A percentile compares a stretch with the other conserved stretches of the same genome.
These are phyloP conservation scores for Penicillium alfredii DNA, from an alignment of 495 filamentous ascomycete species.

Conservation along the genomic window DNA sequence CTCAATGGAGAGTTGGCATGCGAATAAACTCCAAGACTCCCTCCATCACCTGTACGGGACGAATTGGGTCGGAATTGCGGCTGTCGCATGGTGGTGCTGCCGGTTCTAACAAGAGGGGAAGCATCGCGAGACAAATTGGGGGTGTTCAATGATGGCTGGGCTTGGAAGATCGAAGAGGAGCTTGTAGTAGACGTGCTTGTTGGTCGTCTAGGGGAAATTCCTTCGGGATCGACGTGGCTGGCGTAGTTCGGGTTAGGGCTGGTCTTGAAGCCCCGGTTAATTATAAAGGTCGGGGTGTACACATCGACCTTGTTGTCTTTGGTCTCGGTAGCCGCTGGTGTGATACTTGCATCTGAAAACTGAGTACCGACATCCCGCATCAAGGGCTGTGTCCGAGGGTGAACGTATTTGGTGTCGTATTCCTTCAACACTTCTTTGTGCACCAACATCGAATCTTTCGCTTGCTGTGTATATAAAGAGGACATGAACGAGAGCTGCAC, in stretches of 20 bases:
- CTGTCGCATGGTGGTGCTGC: constrained; percentile 47
- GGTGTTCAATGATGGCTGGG: constrained; percentile 32
- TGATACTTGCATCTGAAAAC: constrained; percentile 40
- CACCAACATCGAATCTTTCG: constrained; percentile 75
- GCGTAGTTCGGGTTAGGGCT: constrained; percentile 85
- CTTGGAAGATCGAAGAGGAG: constrained; percentile 20
- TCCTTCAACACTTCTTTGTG: constrained; percentile 90
- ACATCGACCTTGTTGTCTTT: constrained; percentile 54
- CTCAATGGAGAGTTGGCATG: constrained; percentile 78
- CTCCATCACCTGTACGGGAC: constrained; percentile 56
- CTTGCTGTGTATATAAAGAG: constrained; percentile 69
- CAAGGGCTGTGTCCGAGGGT: constrained; percentile 74
- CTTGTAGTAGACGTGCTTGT: constrained; percentile 23
- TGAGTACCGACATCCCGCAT: constrained; percentile 83
- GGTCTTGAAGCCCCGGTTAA: constrained; percentile 76
- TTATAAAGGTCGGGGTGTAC: constrained; percentile 70
- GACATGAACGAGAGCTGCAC: constrained; percentile 68
- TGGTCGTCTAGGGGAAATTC: constrained; percentile 30
- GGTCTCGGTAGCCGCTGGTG: constrained; percentile 38
- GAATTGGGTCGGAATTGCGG: constrained; percentile 48
- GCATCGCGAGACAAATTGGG: constrained; percentile 43
- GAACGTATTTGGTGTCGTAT: constrained; percentile 93
- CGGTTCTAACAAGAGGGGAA: constrained; percentile 44
- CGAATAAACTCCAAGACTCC: constrained; percentile 71
- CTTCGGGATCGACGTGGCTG: constrained; percentile 70